Base-by-base conservation (phyloP, 805 yeast genomes). In the Barnettozyma pratensis region DNA sequence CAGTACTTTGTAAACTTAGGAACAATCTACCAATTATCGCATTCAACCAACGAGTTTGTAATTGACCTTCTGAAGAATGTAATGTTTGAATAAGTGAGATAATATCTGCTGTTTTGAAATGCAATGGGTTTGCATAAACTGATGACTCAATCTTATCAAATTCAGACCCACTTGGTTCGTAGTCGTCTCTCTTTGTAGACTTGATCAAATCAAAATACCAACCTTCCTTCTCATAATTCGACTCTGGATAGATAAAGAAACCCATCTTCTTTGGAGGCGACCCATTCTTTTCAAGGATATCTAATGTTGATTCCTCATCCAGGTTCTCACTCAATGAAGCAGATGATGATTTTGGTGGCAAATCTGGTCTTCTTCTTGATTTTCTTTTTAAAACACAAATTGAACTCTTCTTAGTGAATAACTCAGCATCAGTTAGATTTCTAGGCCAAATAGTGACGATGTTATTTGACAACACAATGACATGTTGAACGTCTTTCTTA, bases 361-460 rank as follows among this genome's bases (percentile, higher is more conserved):
- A 47, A 35, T 56, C 63, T 10, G 61, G 54, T 10, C 52, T 52
- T 37, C 57, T 50, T 48, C 52, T 49, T 59, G 71, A 52, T 59
- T 67, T 73, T 57, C 72, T 72, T 58, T 73, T 81, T 49, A 86
- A 66, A 10, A 92, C 69, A 44, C 92, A 85, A 43, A 94, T 83
- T 19, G 96, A 87, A 31, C 87, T 77, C 57, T 83, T 78, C 56
- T 86, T 87, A 12, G 92, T 81, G 64, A 90, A 94, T 30, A 94
- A 66, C 57, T 86, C 85, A 9, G 83, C 89, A 61, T 92, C 98
- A 3, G 74, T 70, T 36, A 84, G 64, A 43, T 72, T 68, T 36
- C 91, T 77, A 1, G 99, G 99, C 97, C 97, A 94, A 7, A 91
- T 68, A 1, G 87, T 71, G 1, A 90, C 85, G 35, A 88, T 72